Conservation (phyloP, 495 filamentous ascomycete species). For the Penicillium cinerascens region DNA sequence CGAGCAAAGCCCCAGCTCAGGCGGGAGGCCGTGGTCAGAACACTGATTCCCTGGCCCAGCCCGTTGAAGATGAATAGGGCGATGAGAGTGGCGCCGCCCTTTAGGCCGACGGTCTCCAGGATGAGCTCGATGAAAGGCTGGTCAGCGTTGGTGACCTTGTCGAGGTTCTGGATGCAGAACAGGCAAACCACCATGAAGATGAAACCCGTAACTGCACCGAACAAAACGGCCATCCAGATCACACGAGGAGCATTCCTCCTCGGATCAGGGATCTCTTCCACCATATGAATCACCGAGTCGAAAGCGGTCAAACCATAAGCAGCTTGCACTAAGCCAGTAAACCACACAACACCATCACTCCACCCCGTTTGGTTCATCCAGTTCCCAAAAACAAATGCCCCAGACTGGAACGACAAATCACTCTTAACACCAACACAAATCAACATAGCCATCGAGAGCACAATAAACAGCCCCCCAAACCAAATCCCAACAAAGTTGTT, state of each 20-base stretch:
- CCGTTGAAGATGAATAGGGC: constrained; percentile 50
- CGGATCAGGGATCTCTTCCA: constrained; percentile 46
- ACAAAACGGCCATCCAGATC: constrained; percentile 41
- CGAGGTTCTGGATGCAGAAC: constrained; percentile 66
- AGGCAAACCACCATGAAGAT: constrained; percentile 70
- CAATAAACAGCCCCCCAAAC: constrained; percentile 42
- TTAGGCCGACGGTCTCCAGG: constrained; percentile 37
- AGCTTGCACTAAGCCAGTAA: constrained; percentile 58
- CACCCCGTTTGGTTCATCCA: constrained; percentile 63
- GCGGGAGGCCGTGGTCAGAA: constrained; percentile 50
- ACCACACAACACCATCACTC: constrained; percentile 61
- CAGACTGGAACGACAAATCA: constrained; percentile 39
- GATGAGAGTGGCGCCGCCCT: constrained; percentile 36
- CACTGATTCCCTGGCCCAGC: constrained; percentile 41
- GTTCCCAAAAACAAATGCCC: constrained; percentile 50
- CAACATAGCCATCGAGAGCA: constrained; percentile 42
- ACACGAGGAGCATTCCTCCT: constrained; percentile 39
- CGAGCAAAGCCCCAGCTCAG: constrained; percentile 55
- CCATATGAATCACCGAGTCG: constrained; percentile 62
- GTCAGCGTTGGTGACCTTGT: constrained; percentile 49
- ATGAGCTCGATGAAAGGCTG: constrained; percentile 47
- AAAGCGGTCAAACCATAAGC: constrained; percentile 60
- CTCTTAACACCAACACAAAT: constrained; percentile 40
- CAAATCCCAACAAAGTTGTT: constrained; percentile 50
- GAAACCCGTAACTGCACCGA: constrained; percentile 59